Base-by-base conservation (phyloP, 805 yeast genomes). In the Metschnikowia rubicola region DNA sequence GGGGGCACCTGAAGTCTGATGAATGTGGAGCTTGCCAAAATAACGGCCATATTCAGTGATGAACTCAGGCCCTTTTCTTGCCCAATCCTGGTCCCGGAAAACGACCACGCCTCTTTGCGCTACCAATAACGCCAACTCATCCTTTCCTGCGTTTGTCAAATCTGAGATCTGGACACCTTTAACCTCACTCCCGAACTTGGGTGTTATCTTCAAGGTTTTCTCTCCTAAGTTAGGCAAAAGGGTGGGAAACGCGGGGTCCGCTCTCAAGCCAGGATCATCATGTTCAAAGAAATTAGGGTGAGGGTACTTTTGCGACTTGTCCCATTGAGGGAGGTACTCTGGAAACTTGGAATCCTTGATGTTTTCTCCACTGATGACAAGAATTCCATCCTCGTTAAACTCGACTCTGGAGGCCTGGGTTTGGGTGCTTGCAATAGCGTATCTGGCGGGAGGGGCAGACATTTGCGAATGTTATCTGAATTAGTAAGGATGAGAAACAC, bases 1-100 rank as follows among this genome's bases (percentile, higher is more conserved):
- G 17, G 73, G 72, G 10, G 71, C 62, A 2, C 71, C 72, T 13
- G 69, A 61, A 8, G 76, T 71, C 35, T 79, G 77, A 50, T 77
- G 79, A 44, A 71, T 64, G 54, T 76, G 79, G 34, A 73, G 57
- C 4, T 62, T 64, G 9, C 73, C 73, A 47, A 54, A 68, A 53
- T 68, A 57, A 30, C 56, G 58, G n/a, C 65, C 70, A 42, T 52
- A 67, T 29, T 67, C 67, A 26, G 59, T 58, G 28, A 62, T 62
- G 45, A 55, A 66, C 19, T 54, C 48, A 9, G 72, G 72, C 4
- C 54, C 54, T 17, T 36, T 33, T 13, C 17, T 33, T 52, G 39
- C 61, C 43, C 64, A 62, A 51, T 66, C 63, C 48, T 67, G 71
- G 50, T 66, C 55, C 12, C 67, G 46, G 48, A 67, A 64, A 8